Percentiles rank a stretch among this genome's conserved stretches.
Conservation (phyloP, 2,329 filamentous ascomycete genomes). For the Neopestalotiopsis clavispora region DNA sequence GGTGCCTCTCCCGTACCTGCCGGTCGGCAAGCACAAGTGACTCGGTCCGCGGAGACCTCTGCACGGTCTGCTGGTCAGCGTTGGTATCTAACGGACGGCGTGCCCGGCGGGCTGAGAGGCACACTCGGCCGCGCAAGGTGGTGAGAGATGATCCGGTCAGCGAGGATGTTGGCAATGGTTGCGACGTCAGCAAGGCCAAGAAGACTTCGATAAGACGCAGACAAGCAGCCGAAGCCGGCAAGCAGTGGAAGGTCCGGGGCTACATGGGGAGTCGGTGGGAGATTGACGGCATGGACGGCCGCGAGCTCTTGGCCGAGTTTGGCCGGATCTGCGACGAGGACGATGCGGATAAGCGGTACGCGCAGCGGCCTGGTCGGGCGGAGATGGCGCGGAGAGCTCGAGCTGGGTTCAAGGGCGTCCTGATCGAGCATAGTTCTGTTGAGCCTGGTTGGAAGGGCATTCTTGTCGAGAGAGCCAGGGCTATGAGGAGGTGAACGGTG, state of each 20-base stretch:
- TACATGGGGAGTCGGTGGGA: not conserved
- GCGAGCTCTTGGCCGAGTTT: not conserved
- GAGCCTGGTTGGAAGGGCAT: not conserved
- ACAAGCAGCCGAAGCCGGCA: not conserved
- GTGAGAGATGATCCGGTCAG: not conserved
- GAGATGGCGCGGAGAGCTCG: not conserved
- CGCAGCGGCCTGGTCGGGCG: not conserved
- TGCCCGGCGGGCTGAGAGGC: not conserved
- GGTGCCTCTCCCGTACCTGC: not conserved
- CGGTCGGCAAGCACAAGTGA: not conserved
- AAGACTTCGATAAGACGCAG: not conserved
- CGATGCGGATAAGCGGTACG: not conserved
- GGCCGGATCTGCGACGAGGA: not conserved
- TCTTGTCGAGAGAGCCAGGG: not conserved
- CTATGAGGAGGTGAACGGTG: not conserved
- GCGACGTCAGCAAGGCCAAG: not conserved
- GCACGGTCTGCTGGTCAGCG: not conserved
- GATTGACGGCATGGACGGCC: not conserved
- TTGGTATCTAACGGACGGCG: not conserved
- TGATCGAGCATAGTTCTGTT: not conserved
- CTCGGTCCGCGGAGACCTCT: not conserved
- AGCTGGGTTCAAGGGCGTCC: not conserved
- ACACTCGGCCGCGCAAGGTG: not conserved
- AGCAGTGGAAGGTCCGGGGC: constrained; percentile 4
- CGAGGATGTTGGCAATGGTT: not conserved